Evolutionary conservation across 2,329 filamentous ascomycete species (phyloP).

Genomic region (Ceratocystis colombiana): DNA sequence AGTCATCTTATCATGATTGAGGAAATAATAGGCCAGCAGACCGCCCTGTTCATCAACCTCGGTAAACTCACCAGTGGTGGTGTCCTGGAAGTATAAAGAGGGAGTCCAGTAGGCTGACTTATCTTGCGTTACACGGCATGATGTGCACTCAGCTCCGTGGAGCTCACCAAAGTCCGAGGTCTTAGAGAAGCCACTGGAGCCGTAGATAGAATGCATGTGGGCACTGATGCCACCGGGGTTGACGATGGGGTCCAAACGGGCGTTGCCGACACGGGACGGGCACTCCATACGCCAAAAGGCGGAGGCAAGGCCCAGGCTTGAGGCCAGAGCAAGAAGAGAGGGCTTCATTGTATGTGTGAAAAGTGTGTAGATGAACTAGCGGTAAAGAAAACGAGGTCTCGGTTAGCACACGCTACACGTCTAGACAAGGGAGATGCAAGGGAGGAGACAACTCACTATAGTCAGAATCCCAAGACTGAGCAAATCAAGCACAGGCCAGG

Average conservation of each 20-base stretch:
- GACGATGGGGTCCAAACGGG: conserved; percentile 68
- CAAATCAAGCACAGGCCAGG: neutral
- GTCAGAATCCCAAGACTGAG: neutral
- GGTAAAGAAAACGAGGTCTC: neutral
- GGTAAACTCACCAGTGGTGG: conserved; percentile 52
- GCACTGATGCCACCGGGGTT: conserved; percentile 47
- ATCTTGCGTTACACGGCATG: conserved; percentile 69
- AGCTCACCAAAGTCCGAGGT: conserved; percentile 50
- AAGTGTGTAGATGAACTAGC: neutral
- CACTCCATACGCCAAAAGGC: conserved; percentile 92
- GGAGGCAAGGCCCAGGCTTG: conserved; percentile 35
- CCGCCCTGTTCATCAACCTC: conserved; percentile 67
- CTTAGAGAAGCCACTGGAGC: conserved; percentile 40
- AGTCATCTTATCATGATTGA: conserved; percentile 53
- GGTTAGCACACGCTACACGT: neutral
- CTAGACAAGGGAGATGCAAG: neutral
- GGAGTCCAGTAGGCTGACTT: conserved; percentile 86
- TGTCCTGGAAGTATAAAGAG: conserved; percentile 63
- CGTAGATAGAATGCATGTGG: conserved; percentile 68
- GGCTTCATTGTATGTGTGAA: conserved; percentile 31
- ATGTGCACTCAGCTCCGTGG: conserved; percentile 58
- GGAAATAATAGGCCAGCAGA: conserved; percentile 84
- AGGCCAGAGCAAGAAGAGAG: conserved; percentile 31
- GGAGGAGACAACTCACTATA: neutral
- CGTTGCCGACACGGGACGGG: conserved; percentile 56